phyloP scores from a whole-genome alignment of 768 basidiomycete genomes.

The Exidia glandulosa region DNA sequence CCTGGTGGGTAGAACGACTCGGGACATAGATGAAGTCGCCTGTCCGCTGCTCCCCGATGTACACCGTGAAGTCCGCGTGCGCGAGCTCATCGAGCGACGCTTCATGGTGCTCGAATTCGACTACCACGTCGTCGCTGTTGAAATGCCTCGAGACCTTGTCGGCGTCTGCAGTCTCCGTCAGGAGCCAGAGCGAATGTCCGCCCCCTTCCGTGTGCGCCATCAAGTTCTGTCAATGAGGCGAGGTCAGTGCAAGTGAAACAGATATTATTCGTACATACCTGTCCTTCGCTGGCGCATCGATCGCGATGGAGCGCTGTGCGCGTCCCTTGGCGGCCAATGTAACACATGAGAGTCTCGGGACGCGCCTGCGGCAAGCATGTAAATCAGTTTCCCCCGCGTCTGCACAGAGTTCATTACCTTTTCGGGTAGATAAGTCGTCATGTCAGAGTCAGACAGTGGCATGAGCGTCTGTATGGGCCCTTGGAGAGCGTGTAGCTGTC shows the following conservation, averaged over 20 bases:
- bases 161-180: conserved; percentile 56
- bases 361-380: not conserved
- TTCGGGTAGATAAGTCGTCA: conserved; percentile 44
- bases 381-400: not conserved
- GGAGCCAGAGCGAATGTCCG: conserved; percentile 78
- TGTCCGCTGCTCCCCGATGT: conserved; percentile 57
- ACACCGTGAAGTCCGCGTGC: conserved; percentile 56
- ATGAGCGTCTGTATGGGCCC: not conserved
- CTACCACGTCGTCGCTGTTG: conserved; percentile 27
- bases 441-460: conserved; percentile 23
- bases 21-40: conserved; percentile 79
- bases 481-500: not conserved
- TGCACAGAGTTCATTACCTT: conserved; percentile 27
- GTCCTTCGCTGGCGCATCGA: conserved; percentile 36
- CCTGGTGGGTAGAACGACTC: conserved; percentile 68
- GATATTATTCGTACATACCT: not conserved
- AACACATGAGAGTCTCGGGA: conserved; percentile 76
- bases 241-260: not conserved
- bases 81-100: conserved; percentile 52
- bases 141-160: conserved; percentile 49
- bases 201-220: conserved; percentile 71
- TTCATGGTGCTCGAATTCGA: conserved; percentile 67
- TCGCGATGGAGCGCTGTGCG: conserved; percentile 82
- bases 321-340: conserved; percentile 71
- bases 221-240: conserved; percentile 74